Evolutionary conservation across 75 land plant species (phyloP), one percentile per base, ranked within the genome.

Genomic region (Chamaecyparis obtusa): DNA sequence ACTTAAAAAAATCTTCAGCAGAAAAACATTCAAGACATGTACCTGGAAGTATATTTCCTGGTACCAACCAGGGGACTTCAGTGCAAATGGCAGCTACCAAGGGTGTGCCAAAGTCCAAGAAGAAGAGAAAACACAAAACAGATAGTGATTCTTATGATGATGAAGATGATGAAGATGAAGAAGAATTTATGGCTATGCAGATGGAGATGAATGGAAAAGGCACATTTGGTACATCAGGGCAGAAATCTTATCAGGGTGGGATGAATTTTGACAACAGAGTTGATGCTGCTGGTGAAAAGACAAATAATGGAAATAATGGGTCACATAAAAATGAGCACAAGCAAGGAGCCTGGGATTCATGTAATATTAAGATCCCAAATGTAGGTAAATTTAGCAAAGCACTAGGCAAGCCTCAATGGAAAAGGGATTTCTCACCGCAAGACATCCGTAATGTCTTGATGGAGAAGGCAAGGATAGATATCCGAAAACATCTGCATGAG

Each of bases 401-500:
- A 81, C n/a, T n/a, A 11, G 15, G 21, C 48, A 81, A 51, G 83
- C 54, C 46, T 24, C 15, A 27, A 81, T 86, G 80, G 41, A 69
- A 6, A 51, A 49, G 56, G 88, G 90, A 89, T 44, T 33, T 86
- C 6, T 86, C 88, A 44, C 51, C 79, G 9, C 85, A 89, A 56
- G 92, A 93, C 77, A 87, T 90, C 33, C 89, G 94, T 36, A 89
- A 90, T 46, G 32, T 92, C 87, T 86, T 90, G 54, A 89, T 92
- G 71, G 89, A 92, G 43, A 89, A 90, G 86, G 92, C 92, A 84
- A 94, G 89, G 86, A 83, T 85, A 43, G 92, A 85, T 76, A 93
- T 93, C 79, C 87, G 74, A 21, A 94, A 91, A 89, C 90, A 89
- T 85, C 72, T 94, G 69, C 88, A 80, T 79, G 88, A 93, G 87